These are phyloP conservation scores for Echinosophora koreensis DNA, from an alignment of 306 rosid genomes.

Conservation along the genomic window DNA sequence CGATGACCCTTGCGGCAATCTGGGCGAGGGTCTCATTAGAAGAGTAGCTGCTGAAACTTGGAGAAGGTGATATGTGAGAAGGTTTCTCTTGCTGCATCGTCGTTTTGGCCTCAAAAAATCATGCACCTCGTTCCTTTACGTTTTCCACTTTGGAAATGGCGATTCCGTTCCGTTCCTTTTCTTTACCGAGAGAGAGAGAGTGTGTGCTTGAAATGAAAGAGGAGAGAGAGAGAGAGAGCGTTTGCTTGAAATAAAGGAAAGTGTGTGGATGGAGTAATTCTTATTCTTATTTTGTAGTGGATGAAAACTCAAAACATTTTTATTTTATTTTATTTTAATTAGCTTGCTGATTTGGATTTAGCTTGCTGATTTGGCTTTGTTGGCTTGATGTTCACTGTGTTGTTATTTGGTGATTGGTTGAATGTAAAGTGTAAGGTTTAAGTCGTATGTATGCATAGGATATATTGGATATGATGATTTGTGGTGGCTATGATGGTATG, in stretches of 20 bases:
- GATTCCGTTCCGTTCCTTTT: constrained; percentile 19
- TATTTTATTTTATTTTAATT: no score
- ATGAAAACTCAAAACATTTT: no score
- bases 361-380: no score
- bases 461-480: no score
- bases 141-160: constrained; percentile 57
- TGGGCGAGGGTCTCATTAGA: constrained; percentile 83
- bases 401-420: no score
- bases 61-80: constrained; percentile 60
- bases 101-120: background rate
- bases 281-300: no score
- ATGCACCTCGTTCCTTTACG: background rate
- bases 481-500: no score
- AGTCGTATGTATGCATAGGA: no score
- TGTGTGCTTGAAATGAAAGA: no score
- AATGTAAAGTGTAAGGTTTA: no score
- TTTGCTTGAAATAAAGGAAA: constrained; percentile 48
- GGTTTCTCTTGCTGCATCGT: constrained; percentile 47
- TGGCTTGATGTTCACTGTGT: no score
- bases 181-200: background rate
- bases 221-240: constrained; percentile 26
- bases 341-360: no score
- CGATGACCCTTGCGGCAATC: constrained; percentile 86
- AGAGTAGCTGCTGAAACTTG: constrained; percentile 82
- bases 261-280: constrained; percentile 12